Evolutionary conservation across 2,329 filamentous ascomycete genomes (phyloP).

Genomic region (Ophidiomyces ophidiicola): DNA sequence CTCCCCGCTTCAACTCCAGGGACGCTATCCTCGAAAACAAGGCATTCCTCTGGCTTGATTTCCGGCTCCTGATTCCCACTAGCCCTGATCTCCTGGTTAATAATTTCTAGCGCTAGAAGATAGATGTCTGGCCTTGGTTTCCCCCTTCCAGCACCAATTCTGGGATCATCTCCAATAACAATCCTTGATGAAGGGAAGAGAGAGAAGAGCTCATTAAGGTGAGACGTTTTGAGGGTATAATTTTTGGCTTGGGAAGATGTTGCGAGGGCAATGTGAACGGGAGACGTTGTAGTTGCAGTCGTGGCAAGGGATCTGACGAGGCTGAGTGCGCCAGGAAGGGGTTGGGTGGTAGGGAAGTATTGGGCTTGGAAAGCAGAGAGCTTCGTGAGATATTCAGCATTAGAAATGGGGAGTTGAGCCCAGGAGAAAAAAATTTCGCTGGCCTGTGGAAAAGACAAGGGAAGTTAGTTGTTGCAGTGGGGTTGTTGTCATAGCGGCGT

Average conservation of each 20-base stretch:
- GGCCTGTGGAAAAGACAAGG: constrained; percentile 31
- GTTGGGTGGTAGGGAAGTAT: constrained; percentile 61
- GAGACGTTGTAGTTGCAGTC: constrained; percentile 28
- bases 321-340: constrained; percentile 63
- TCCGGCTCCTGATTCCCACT: constrained; percentile 45
- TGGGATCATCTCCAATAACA: constrained; percentile 72
- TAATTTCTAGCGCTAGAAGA: constrained; percentile 66
- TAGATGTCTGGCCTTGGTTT: constrained; percentile 96
- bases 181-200: constrained; percentile 56
- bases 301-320: constrained; percentile 43
- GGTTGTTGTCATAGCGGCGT: no score
- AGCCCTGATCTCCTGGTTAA: constrained; percentile 59
- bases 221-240: constrained; percentile 61
- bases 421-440: constrained; percentile 59
- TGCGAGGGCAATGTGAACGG: constrained; percentile 71
- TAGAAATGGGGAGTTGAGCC: constrained; percentile 69
- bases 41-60: constrained; percentile 71
- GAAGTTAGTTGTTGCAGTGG: neutral
- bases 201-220: constrained; percentile 41
- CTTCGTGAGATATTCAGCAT: constrained; percentile 52
- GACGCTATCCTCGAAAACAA: constrained; percentile 94
- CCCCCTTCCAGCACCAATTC: constrained; percentile 67
- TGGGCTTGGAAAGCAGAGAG: constrained; percentile 53
- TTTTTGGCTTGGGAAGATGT: constrained; percentile 63
- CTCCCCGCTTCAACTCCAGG: constrained; percentile 83